Base-by-base conservation (phyloP, 2,329 filamentous ascomycete species). In the Saccharata proteae region DNA sequence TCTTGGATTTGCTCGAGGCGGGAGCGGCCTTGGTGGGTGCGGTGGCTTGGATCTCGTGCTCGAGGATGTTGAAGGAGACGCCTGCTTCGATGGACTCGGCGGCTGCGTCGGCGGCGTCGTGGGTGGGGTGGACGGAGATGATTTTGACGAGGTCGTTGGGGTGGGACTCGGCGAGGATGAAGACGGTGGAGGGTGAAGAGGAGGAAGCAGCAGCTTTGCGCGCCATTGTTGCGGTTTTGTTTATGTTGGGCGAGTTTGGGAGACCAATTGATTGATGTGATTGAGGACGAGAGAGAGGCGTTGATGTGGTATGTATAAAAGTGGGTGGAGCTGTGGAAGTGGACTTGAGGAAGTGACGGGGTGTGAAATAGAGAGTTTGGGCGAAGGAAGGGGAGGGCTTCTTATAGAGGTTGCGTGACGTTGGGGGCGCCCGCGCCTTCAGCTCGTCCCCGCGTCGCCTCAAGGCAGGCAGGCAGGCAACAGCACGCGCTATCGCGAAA, bases 61-160 rank as follows among this genome's bases (percentile, higher is more conserved):
- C 26, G 29, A 20, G 25, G 15, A 18, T 22, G 11, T 12, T 27
- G 23, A 32, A n/a, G 16, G 30, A 26, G 30, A 22, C 30, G 23
- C 30, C 30, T 20, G 13, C 29, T 9, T 26, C 17, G 12, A 19
- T 17, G 10, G 11, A 4, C 14, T 16, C n/a, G 20, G 29, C 30
- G 13, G 16, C 16, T 8, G 12, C 30, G 12, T 26, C 11, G 23
- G 30, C 30, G 23, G 16, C 15, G n/a, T 25, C 24, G 13, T 32
- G 6, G 3, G 30, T 26, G 15, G 30, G 23, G n/a, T 20, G 24
- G 8, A 23, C 30, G 16, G 22, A 25, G n/a, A 26, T n/a, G 17
- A 32, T 16, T 16, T n/a, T 10, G 22, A 21, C 5, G 23, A 9
- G 17, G 23, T n/a, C n/a, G n/a, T n/a, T n/a, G n/a, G n/a, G n/a